phyloP scores from a whole-genome alignment of 1,284 basidiomycete genomes.

The Naganishia sp. region DNA sequence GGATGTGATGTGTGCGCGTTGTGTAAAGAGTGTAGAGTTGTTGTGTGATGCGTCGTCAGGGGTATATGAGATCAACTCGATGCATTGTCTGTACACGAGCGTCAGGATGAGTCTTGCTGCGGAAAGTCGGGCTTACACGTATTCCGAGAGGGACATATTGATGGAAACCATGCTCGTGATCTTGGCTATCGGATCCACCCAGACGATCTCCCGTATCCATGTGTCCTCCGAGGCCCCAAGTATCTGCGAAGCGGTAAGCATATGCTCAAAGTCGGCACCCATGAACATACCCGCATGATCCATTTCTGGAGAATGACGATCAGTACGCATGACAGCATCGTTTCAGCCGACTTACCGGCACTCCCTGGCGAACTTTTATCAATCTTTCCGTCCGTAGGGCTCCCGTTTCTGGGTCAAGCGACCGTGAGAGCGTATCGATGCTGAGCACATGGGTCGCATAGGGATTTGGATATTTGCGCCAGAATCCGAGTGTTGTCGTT shows the following conservation, averaged over 20 bases:
- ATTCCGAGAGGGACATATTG: conserved; percentile 83
- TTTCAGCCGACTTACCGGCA: conserved; percentile 39
- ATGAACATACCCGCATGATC: conserved; percentile 50
- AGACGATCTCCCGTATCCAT: conserved; percentile 90
- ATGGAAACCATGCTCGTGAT: conserved; percentile 80
- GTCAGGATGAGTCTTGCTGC: neutral
- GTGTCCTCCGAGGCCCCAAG: conserved; percentile 89
- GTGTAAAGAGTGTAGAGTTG: conserved; percentile 65
- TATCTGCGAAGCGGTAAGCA: conserved; percentile 57
- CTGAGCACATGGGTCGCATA: conserved; percentile 88
- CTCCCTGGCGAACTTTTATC: conserved; percentile 52
- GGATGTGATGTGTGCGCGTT: conserved; percentile 82
- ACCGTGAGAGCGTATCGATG: conserved; percentile 82
- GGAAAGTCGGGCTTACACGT: conserved; percentile 44
- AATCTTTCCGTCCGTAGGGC: conserved; percentile 70
- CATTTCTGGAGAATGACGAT: conserved; percentile 39
- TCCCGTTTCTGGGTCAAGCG: conserved; percentile 78
- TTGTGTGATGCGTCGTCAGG: conserved; percentile 59
- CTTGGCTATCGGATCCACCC: conserved; percentile 77
- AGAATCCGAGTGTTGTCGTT: conserved; percentile 58
- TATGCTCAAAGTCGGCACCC: neutral
- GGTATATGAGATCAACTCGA: conserved; percentile 83
- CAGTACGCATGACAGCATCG: neutral
- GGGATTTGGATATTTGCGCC: conserved; percentile 95
- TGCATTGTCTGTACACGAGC: conserved; percentile 49